Conservation (phyloP, 495 filamentous ascomycete species). For the Apiosordaria backusii region DNA sequence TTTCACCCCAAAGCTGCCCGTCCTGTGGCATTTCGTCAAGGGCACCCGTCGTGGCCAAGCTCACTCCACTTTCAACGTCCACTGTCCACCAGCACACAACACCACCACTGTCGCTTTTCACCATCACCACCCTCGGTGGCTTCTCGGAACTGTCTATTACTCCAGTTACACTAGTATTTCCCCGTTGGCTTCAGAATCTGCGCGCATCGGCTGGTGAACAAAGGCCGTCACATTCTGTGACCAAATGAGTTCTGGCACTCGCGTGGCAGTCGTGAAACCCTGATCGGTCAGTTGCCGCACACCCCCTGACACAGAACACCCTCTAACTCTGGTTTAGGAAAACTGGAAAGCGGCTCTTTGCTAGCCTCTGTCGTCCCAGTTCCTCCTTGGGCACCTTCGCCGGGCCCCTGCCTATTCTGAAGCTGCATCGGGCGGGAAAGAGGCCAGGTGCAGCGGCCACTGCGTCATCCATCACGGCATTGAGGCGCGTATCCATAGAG, state of each 20-base stretch:
- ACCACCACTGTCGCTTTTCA: neutral
- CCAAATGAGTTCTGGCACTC: neutral
- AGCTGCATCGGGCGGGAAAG: neutral
- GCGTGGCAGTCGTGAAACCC: neutral
- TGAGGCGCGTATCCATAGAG: neutral
- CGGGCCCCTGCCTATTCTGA: neutral
- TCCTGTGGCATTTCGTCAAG: too few species aligned
- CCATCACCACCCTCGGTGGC: neutral
- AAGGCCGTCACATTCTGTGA: neutral
- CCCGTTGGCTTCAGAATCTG: neutral
- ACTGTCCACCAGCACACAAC: too few species aligned
- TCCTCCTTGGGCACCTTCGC: neutral
- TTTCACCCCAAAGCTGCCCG: too few species aligned
- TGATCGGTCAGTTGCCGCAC: neutral
- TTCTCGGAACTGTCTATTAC: neutral
- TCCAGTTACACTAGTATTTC: neutral
- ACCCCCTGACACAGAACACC: neutral
- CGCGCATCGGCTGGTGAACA: neutral
- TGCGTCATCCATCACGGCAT: neutral
- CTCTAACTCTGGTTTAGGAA: neutral
- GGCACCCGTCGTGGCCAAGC: too few species aligned
- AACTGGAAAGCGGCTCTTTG: neutral
- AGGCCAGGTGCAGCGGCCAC: neutral
- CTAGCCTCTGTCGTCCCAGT: neutral
- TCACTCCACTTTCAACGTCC: too few species aligned